Conservation (phyloP, 148 eudicot genomes). For the Linanthus parryae region DNA sequence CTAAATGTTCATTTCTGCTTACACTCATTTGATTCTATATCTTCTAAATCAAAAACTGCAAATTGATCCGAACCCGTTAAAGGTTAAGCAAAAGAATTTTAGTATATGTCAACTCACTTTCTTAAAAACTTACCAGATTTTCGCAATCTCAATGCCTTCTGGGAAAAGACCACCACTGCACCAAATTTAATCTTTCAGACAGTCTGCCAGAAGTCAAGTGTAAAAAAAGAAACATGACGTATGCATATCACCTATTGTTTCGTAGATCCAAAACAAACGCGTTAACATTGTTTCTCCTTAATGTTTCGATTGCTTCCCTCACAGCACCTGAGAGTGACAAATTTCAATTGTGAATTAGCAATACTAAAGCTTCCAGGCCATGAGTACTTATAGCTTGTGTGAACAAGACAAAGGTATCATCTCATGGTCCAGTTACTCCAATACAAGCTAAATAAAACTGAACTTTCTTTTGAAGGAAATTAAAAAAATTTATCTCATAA, state of each 20-base stretch:
- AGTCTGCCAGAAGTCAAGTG: constrained; percentile 1
- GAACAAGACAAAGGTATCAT: too few relatives aligned
- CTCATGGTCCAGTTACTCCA: too few relatives aligned
- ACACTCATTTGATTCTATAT: too few relatives aligned
- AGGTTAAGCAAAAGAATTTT: neutral
- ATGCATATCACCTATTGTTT: constrained; percentile 72
- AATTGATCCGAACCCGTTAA: too few relatives aligned
- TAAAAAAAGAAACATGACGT: constrained; percentile 4
- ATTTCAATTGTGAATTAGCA: too few relatives aligned
- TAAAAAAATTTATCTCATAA: too few relatives aligned
- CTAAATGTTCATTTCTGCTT: too few relatives aligned
- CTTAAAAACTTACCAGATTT: constrained; percentile 67
- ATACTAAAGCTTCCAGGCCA: too few relatives aligned
- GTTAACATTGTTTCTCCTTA: constrained; percentile 71
- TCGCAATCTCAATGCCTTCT: constrained; percentile 93
- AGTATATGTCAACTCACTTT: neutral
- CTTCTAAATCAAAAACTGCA: too few relatives aligned
- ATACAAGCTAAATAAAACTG: too few relatives aligned
- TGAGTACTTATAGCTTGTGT: too few relatives aligned
- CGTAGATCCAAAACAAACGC: constrained; percentile 96
- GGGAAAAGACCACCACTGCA: constrained; percentile 99
- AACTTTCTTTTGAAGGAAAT: too few relatives aligned
- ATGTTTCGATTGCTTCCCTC: constrained; percentile 74
- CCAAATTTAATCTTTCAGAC: constrained; percentile 26
- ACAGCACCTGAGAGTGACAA: constrained; percentile 88